These are phyloP conservation scores for Tylopilus subfusipes DNA, from an alignment of 768 basidiomycete species.

Conservation along the genomic window DNA sequence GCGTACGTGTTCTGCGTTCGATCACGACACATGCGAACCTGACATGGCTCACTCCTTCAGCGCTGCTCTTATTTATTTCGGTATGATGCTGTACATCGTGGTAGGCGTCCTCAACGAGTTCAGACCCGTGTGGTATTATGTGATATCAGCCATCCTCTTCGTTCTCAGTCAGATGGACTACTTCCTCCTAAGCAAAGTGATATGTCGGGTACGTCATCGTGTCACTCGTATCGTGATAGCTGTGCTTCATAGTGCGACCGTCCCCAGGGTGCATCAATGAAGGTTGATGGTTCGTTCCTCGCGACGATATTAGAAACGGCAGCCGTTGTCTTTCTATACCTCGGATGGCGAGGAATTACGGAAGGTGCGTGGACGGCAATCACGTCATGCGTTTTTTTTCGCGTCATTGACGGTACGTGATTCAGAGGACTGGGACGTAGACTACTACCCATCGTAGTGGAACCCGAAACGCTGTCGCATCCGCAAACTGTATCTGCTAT, in stretches of 20 bases:
- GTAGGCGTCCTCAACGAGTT: conserved; percentile 71
- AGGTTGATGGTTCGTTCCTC: conserved; percentile 84
- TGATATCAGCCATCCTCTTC: conserved; percentile 72
- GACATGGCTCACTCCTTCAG: conserved; percentile 31
- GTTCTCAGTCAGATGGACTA: conserved; percentile 77
- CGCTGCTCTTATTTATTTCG: conserved; percentile 65
- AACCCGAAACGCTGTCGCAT: neutral
- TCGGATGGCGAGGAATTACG: conserved; percentile 87
- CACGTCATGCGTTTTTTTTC: neutral
- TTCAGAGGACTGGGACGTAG: conserved; percentile 50
- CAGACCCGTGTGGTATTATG: conserved; percentile 76
- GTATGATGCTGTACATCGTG: conserved; percentile 79
- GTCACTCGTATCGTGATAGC: neutral
- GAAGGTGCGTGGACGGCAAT: conserved; percentile 56
- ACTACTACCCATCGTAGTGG: conserved; percentile 42
- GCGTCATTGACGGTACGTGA: conserved; percentile 1
- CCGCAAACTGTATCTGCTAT: conserved; percentile 13
- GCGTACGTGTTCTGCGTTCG: conserved; percentile 43
- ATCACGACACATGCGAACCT: neutral
- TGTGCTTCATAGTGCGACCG: conserved; percentile 9
- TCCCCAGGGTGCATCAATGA: conserved; percentile 55
- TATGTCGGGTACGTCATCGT: conserved; percentile 57
- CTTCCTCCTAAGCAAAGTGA: conserved; percentile 73
- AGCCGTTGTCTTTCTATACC: conserved; percentile 61
- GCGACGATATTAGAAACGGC: conserved; percentile 82